A percentile compares a stretch with the other conserved stretches of the same genome.
phyloP scores from a whole-genome alignment of 441 rosid species.

The Populus hybrid region DNA sequence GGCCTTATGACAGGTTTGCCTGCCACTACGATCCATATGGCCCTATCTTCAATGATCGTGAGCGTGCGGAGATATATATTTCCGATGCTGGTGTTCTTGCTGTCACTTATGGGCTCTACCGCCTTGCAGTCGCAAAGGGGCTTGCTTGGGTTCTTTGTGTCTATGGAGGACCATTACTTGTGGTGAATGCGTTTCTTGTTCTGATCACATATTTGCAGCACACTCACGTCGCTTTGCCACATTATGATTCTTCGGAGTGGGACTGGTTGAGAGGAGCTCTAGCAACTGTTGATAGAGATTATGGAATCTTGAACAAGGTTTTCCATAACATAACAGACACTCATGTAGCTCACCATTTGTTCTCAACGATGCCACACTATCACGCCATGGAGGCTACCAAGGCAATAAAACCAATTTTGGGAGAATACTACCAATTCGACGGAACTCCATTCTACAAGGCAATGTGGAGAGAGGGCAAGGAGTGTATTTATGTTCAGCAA shows the following conservation, averaged over 20 bases:
- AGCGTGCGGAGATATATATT: constrained; percentile 62
- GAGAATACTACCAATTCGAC: constrained; percentile 84
- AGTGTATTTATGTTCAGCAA: constrained; percentile 76
- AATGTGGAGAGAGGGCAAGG: constrained; percentile 87
- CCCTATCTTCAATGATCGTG: constrained; percentile 76
- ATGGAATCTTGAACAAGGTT: constrained; percentile 80
- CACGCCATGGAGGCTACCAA: constrained; percentile 93
- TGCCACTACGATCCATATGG: constrained; percentile 77
- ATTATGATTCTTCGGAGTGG: constrained; percentile 85
- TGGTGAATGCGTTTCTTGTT: constrained; percentile 74
- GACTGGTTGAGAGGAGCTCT: constrained; percentile 95
- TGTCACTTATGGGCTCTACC: constrained; percentile 58
- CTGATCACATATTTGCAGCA: constrained; percentile 87
- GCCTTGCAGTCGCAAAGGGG: constrained; percentile 49
- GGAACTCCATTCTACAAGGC: constrained; percentile 72
- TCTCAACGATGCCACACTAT: constrained; percentile 92
- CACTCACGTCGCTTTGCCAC: constrained; percentile 85
- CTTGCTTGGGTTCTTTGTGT: constrained; percentile 61
- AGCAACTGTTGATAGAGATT: constrained; percentile 88
- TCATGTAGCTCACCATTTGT: constrained; percentile 91
- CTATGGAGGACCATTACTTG: constrained; percentile 73
- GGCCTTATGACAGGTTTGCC: constrained; percentile 74
- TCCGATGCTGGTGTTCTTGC: constrained; percentile 83
- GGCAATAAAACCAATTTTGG: constrained; percentile 75
- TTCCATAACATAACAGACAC: constrained; percentile 93